These are phyloP conservation scores for Podosphaera fusca DNA, from an alignment of 2,329 filamentous ascomycete genomes.

Conservation along the genomic window DNA sequence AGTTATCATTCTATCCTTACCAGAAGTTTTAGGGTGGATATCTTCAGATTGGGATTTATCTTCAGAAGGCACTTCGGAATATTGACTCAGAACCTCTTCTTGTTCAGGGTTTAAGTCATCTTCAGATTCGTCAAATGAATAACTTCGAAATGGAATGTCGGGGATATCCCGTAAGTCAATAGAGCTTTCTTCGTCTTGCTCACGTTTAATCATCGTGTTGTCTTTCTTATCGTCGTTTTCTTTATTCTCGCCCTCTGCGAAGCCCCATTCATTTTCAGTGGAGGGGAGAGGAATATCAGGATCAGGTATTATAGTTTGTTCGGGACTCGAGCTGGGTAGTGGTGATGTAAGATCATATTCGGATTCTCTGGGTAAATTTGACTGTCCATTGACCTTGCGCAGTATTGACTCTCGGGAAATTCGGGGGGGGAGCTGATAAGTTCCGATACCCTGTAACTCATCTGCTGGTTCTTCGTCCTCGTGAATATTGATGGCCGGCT, in stretches of 20 bases:
- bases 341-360: constrained; percentile 42
- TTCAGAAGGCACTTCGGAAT: constrained; percentile 21
- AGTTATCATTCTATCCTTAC: not conserved
- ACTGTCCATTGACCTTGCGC: constrained; percentile 51
- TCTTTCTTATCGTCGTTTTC: constrained; percentile 33
- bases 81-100: constrained; percentile 22
- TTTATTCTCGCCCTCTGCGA: constrained; percentile 24
- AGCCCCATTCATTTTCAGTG: constrained; percentile 29
- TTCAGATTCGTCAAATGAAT: constrained; percentile 21
- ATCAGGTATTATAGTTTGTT: constrained; percentile 41
- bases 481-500: constrained; percentile 17
- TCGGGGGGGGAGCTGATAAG: constrained; percentile 46
- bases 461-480: constrained; percentile 37
- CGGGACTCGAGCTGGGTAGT: constrained; percentile 31
- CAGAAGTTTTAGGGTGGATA: not conserved
- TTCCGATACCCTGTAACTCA: constrained; percentile 32
- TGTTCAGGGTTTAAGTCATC: constrained; percentile 3
- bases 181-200: constrained; percentile 36
- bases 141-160: constrained; percentile 23
- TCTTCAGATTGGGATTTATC: constrained; percentile 4
- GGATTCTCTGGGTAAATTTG: constrained; percentile 30
- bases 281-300: constrained; percentile 81
- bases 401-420: constrained; percentile 91
- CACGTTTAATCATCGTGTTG: constrained; percentile 42
- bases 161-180: constrained; percentile 44